Base-by-base conservation (phyloP, 768 basidiomycete species). In the Piloderma croceum region DNA sequence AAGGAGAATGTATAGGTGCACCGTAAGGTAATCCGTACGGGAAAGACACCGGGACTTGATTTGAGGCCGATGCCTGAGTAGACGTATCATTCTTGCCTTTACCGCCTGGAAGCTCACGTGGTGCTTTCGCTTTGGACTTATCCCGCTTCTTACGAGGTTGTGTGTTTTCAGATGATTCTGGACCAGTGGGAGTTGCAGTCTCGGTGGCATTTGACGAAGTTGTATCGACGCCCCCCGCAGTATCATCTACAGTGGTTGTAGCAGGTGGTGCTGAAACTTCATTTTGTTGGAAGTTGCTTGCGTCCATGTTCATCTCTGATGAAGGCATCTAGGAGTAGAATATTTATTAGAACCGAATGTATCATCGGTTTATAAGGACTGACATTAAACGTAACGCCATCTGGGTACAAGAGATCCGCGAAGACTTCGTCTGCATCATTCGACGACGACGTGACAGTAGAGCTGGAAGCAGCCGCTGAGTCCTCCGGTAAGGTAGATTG, bases 1-100 rank as follows among this genome's bases (percentile, higher is more conserved):
- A 40, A 31, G 52, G 50, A 19, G 54, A 41, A 7, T 50, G 36
- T 18, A 55, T 42, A 7, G 40, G 23, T 7, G 43, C 48, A 17
- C 46, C 34, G 33, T 51, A 42, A 5, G 42, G 36, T 5, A 38
- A 33, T 2, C 38, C 6, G 19, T 20, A 19, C 41, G 41, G 4
- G 12, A 34, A 3, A 21, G 27, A 25, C 18, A 17, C 7, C 24
- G 19, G 34, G 6, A 24, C 34, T 24, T 7, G 6, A 18, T n/a
- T 9, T 23, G 34, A 13, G 34, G 24, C 9, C 12, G 41, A n/a
- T n/a, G n/a, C n/a, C n/a, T n/a, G n/a, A n/a, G n/a, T n/a, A n/a
- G n/a, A n/a, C n/a, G n/a, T n/a, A n/a, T n/a, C n/a, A n/a, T n/a
- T n/a, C n/a, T n/a, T n/a, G n/a, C n/a, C n/a, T n/a, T n/a, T n/a